These are phyloP conservation scores for Malbranchea zuffiana DNA, from an alignment of 2,329 filamentous ascomycete genomes.

Conservation along the genomic window DNA sequence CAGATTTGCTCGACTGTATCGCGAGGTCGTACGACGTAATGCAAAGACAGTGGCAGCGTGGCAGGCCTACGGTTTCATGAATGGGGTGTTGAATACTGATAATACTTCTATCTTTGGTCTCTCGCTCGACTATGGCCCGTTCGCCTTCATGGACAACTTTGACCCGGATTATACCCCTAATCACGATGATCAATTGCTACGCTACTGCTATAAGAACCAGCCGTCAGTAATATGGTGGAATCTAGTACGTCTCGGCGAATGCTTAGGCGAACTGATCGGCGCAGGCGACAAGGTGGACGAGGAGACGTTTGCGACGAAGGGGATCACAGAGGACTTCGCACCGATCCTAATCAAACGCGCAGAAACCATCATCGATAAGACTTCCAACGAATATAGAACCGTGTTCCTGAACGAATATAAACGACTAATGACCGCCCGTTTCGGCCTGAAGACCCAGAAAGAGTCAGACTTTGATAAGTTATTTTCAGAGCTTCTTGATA, in stretches of 20 bases:
- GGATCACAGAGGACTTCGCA: constrained; percentile 58
- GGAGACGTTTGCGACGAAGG: constrained; percentile 57
- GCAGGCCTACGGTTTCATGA: constrained; percentile 99
- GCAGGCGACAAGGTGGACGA: constrained; percentile 63
- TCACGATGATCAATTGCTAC: constrained; percentile 78
- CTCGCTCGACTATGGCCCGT: constrained; percentile 89
- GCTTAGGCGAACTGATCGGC: constrained; percentile 77
- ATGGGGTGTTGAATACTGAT: constrained; percentile 94
- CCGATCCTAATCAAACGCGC: constrained; percentile 64
- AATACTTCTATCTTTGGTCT: constrained; percentile 88
- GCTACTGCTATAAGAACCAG: constrained; percentile 90
- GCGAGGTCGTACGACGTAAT: constrained; percentile 76
- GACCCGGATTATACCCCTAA: constrained; percentile 93
- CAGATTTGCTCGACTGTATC: constrained; percentile 73
- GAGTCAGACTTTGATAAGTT: constrained; percentile 67
- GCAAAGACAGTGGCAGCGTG: constrained; percentile 80
- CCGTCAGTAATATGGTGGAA: constrained; percentile 99
- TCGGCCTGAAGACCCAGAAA: constrained; percentile 62
- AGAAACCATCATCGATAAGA: constrained; percentile 68
- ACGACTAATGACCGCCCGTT: constrained; percentile 63
- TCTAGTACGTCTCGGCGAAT: constrained; percentile 78
- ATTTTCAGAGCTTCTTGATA: constrained; percentile 73
- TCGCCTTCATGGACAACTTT: constrained; percentile 96
- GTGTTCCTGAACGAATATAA: constrained; percentile 87
- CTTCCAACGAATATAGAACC: constrained; percentile 77